Base-by-base conservation (phyloP, 2,329 filamentous ascomycete genomes). In the Pseudogymnoascus destructans region DNA sequence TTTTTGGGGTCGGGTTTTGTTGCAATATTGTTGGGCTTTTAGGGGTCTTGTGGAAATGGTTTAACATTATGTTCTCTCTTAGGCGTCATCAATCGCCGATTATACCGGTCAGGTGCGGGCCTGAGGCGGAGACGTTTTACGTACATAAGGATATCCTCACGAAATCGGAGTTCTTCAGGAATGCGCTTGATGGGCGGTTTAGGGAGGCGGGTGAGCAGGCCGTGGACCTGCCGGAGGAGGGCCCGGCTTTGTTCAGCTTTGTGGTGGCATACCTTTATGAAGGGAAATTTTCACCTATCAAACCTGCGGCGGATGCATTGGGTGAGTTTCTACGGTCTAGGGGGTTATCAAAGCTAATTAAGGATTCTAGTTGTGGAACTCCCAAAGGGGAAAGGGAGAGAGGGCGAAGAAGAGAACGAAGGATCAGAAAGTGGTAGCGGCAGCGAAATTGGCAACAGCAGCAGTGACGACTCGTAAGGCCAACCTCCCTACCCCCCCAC, bases 221-320 rank as follows among this genome's bases (percentile, higher is more conserved):
- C 11, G 72, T 79, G 57, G 70, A 76, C 63, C 67, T 79, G 1
- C 76, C 75, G 0, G 76, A 79, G 59, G 77, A 79, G 60, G 72
- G 78, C 61, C 75, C 77, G 2, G 72, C 73, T 58, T 72, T 77
- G 52, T 79, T 79, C 61, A 74, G 77, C 59, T 77, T 78, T 61
- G 66, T 79, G 40, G 68, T 79, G 33, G 74, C 75, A n/a, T 78
- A 73, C 56, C 66, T 78, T 10, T 78, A 78, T 62, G 75, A 78
- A 62, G 72, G 70, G 17, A 72, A 67, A 58, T 78, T 74, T 61
- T 68, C 72, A 3, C 76, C 76, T 33, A 74, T 77, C 59, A 73
- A 68, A 61, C 67, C 75, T n/a, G 67, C 70, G 32, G 69, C 74
- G 2, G 70, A 70, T 23, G 74, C 70, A 1, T 66, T 77, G 27